Conservation (phyloP, 768 basidiomycete species). For the Auricularia heimuer region DNA sequence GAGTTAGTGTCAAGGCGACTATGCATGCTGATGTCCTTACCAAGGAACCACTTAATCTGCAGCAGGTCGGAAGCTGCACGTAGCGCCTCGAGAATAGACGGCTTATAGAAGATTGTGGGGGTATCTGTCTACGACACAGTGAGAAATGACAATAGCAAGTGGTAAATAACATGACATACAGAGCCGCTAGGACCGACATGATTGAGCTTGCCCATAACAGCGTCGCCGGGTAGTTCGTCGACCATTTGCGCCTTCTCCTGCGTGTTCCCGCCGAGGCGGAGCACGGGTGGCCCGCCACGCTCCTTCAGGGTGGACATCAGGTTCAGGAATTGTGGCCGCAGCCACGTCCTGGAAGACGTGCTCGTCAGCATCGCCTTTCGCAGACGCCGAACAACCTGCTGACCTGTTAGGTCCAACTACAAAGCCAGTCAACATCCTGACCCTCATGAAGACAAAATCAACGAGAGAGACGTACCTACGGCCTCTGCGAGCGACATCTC, state of each 20-base stretch:
- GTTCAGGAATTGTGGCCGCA: slow-evolving; percentile 38
- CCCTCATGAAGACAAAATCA: background rate
- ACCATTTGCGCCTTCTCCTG: slow-evolving; percentile 34
- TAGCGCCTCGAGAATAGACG: slow-evolving; percentile 58
- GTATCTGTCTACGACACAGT: slow-evolving; percentile 42
- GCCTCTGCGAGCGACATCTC: background rate
- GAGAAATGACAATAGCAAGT: background rate
- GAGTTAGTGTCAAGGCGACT: too few relatives aligned
- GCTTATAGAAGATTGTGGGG: slow-evolving; percentile 54
- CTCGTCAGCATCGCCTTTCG: slow-evolving; percentile 3
- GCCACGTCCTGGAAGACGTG: slow-evolving; percentile 17
- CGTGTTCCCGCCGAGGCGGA: slow-evolving; percentile 43
- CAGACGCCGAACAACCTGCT: background rate
- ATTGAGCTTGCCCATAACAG: background rate
- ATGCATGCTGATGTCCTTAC: background rate
- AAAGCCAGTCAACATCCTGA: background rate
- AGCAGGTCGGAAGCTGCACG: slow-evolving; percentile 18
- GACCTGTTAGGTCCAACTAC: background rate
- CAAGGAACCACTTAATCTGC: slow-evolving; percentile 27
- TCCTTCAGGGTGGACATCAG: slow-evolving; percentile 32
- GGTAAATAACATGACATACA: background rate
- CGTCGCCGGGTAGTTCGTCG: slow-evolving; percentile 9
- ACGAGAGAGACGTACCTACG: background rate
- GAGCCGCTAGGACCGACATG: background rate
- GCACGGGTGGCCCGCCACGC: slow-evolving; percentile 30